Percentiles rank a stretch among this genome's conserved stretches.
These are phyloP conservation scores for Penicillium coffeae DNA, from an alignment of 495 filamentous ascomycete species.

Conservation along the genomic window DNA sequence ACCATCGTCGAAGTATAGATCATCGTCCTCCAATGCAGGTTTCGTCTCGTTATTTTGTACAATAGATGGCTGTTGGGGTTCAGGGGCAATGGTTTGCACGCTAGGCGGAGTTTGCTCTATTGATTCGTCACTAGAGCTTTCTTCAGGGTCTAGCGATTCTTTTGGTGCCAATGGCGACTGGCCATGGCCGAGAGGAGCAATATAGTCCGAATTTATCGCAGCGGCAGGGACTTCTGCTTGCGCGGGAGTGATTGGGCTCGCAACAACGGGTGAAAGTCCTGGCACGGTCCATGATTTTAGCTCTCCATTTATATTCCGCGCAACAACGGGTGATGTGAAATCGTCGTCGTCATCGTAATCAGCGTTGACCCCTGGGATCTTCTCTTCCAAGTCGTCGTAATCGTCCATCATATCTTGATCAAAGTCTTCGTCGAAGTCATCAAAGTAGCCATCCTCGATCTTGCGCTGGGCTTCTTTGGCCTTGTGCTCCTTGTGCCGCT, in stretches of 20 bases:
- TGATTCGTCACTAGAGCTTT: too few relatives aligned
- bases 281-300: slow-evolving; percentile 38
- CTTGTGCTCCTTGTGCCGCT: slow-evolving; percentile 58
- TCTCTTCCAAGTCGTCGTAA: slow-evolving; percentile 68
- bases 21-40: slow-evolving; percentile 54
- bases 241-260: slow-evolving; percentile 31
- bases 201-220: not conserved
- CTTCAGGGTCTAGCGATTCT: not conserved
- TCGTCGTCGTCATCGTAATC: slow-evolving; percentile 54
- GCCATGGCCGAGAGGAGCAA: not conserved
- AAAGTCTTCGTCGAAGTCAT: slow-evolving; percentile 54
- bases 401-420: slow-evolving; percentile 70
- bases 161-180: too few relatives aligned
- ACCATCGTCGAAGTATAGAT: slow-evolving; percentile 81
- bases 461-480: slow-evolving; percentile 56
- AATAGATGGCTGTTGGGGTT: not conserved
- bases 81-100: not conserved
- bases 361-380: slow-evolving; percentile 70
- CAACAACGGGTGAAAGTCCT: slow-evolving; percentile 34
- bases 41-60: not conserved
- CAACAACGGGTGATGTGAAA: slow-evolving; percentile 21
- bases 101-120: not conserved
- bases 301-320: slow-evolving; percentile 22
- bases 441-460: slow-evolving; percentile 43
- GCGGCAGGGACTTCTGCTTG: slow-evolving; percentile 7